Evolutionary conservation across 371 early-diverging fungal species (phyloP).

Genomic region (Mucor sp.): DNA sequence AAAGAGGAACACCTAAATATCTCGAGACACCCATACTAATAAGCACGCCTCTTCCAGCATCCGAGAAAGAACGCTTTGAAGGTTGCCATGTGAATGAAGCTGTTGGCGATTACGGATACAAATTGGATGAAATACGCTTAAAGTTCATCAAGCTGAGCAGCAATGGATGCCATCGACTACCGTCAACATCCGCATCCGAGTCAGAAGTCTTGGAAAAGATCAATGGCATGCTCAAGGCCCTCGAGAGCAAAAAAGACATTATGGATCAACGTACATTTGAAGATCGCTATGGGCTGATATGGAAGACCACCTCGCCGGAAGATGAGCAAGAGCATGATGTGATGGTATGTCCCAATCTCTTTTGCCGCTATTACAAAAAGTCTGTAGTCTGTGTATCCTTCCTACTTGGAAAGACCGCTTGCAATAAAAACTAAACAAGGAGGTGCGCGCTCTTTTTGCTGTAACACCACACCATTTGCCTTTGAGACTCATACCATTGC

Average conservation of each 20-base stretch:
- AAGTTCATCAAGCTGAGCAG: neutral
- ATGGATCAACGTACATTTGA: neutral
- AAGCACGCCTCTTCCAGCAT: neutral
- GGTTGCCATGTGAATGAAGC: slow-evolving; percentile 5
- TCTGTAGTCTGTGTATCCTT: neutral
- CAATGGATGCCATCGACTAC: neutral
- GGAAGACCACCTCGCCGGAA: neutral
- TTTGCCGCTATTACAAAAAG: neutral
- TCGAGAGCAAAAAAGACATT: neutral
- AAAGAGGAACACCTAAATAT: neutral
- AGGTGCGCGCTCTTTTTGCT: neutral
- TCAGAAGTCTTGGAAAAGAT: neutral
- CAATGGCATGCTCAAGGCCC: neutral
- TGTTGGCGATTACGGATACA: slow-evolving; percentile 5
- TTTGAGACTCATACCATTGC: neutral
- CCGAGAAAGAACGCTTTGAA: neutral
- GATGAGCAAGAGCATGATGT: neutral
- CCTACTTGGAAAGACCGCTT: neutral
- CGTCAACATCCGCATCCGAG: neutral
- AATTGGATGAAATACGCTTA: neutral
- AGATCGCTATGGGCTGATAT: neutral
- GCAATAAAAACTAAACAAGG: neutral
- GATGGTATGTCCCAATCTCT: neutral
- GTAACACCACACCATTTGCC: neutral
- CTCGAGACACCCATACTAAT: neutral